Conservation (phyloP, 768 basidiomycete species). For the Phlegmacium glaucopus region DNA sequence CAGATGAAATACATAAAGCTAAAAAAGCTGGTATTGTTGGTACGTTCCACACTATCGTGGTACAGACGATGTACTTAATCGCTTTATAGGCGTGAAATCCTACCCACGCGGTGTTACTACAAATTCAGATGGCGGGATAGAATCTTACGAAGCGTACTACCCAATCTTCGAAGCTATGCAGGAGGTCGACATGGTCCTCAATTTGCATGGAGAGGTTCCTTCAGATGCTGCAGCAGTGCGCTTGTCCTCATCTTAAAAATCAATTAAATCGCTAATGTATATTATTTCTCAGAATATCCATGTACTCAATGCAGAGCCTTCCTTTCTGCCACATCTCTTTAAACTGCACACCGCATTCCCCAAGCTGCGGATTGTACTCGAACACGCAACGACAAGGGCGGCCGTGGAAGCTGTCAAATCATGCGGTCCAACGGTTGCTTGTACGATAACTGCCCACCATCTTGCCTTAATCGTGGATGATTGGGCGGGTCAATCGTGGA, state of each 20-base stretch:
- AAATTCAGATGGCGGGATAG: constrained; percentile 94
- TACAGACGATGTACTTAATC: neutral
- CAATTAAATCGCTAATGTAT: neutral
- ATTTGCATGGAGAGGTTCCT: constrained; percentile 96
- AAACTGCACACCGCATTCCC: constrained; percentile 85
- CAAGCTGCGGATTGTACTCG: constrained; percentile 88
- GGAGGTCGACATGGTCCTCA: constrained; percentile 89
- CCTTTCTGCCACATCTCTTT: constrained; percentile 84
- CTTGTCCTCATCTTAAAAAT: constrained; percentile 23
- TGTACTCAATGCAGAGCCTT: constrained; percentile 88
- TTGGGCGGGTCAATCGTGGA: constrained; percentile 93
- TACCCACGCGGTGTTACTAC: constrained; percentile 98
- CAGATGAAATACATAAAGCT: constrained; percentile 87
- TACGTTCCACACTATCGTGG: constrained; percentile 14
- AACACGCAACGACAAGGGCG: constrained; percentile 92
- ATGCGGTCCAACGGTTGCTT: constrained; percentile 81
- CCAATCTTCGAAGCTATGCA: constrained; percentile 94
- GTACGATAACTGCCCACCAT: constrained; percentile 97
- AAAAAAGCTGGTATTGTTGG: constrained; percentile 77
- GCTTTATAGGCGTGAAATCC: constrained; percentile 73
- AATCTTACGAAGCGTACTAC: constrained; percentile 92
- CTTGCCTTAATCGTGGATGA: constrained; percentile 92
- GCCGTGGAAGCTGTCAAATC: constrained; percentile 84
- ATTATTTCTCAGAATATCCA: constrained; percentile 66
- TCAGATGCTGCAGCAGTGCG: constrained; percentile 61